A percentile compares a stretch with the other conserved stretches of the same genome.
phyloP scores from a whole-genome alignment of 441 rosid genomes.

The Pelargonium cotyledonis region DNA sequence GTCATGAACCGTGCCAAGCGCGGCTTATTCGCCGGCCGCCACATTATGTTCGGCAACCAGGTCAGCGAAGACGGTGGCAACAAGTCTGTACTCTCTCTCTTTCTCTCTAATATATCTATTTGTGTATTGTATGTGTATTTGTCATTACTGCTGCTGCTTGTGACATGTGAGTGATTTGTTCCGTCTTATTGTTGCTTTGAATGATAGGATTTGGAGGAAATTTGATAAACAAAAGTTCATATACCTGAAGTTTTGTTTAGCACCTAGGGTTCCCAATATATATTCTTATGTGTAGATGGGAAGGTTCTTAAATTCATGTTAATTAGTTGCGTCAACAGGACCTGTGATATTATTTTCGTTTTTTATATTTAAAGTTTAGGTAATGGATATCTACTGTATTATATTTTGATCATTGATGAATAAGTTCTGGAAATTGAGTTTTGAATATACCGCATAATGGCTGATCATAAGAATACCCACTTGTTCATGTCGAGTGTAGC shows the following conservation, averaged over 20 bases:
- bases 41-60: conserved; percentile 79
- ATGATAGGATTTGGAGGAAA: background rate
- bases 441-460: too few species aligned
- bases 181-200: background rate
- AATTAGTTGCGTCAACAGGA: too few species aligned
- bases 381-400: too few species aligned
- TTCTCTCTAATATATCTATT: background rate
- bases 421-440: too few species aligned
- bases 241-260: background rate
- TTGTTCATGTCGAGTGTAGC: too few species aligned
- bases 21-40: conserved; percentile 85
- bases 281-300: too few species aligned
- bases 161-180: background rate
- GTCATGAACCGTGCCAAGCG: conserved; percentile 83
- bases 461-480: too few species aligned
- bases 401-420: too few species aligned
- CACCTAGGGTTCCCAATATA: too few species aligned
- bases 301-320: too few species aligned
- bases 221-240: background rate
- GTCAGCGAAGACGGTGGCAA: conserved; percentile 94
- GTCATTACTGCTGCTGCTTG: background rate
- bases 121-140: background rate
- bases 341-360: too few species aligned
- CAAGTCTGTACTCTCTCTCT: conserved; percentile 40
- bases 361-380: too few species aligned